Base-by-base conservation (phyloP, 192 early-diverging fungal genomes). In the Podila minutissima region DNA sequence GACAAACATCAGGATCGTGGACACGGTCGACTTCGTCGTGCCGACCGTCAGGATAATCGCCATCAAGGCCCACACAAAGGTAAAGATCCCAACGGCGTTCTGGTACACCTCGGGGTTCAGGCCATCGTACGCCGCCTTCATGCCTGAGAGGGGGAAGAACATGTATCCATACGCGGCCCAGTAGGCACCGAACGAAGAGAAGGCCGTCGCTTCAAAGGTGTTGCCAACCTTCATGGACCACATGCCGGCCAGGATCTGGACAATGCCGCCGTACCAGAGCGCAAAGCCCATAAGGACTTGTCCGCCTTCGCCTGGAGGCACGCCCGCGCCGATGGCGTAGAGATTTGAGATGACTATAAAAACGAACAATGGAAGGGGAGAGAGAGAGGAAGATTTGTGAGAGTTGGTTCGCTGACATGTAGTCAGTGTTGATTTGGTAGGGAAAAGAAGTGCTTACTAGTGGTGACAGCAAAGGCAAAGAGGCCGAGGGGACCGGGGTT, bases 181-280 rank as follows among this genome's bases (percentile, higher is more conserved):
- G 87, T 88, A 92, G 46, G 87, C 71, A 60, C 84, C 84, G 62
- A 84, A 87, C 1, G 85, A 86, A n/a, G 91, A 86, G 72, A 94
- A 94, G 12, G 91, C 93, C 3, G 93, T 94, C 61, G 93, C 93
- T 63, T 92, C 93, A 82, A 95, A 95, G 2, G 92, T 94, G 77
- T 95, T 95, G 63, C 92, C 90, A 5, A 83, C 84, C 28, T 88
- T 86, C 74, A 93, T 93, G 79, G 93, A 91, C 93, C 93, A 94
- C 93, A 95, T 93, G 51, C 94, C 94, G 51, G 93, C 94, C n/a
- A 92, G 70, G 41, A 94, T 77, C 85, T 95, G 93, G 65, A 87
- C 86, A 29, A 94, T 73, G 32, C 94, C 94, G 53, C 94, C 93
- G 74, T 93, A 93, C 82, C 91, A 94, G 46, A 94, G 74, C 7